These are phyloP conservation scores for Fusarium secorum DNA, from an alignment of 2,329 filamentous ascomycete genomes.

Conservation along the genomic window DNA sequence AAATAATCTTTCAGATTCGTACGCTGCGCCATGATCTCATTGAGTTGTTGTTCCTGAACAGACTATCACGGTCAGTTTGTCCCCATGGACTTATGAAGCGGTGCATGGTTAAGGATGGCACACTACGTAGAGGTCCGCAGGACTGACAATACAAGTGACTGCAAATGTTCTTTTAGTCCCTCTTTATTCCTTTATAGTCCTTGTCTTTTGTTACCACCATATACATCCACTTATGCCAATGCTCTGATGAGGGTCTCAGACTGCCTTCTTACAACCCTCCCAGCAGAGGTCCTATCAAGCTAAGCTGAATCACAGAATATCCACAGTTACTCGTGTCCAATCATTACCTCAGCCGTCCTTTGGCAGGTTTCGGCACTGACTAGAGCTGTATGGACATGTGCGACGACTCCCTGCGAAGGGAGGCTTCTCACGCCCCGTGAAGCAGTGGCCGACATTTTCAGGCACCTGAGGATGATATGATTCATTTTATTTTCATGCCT, in stretches of 20 bases:
- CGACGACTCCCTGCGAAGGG: not conserved
- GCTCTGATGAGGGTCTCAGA: not conserved
- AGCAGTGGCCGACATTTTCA: too few species aligned
- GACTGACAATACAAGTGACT: not conserved
- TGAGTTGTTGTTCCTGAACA: not conserved
- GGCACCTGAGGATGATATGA: not conserved
- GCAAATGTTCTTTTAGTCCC: too few species aligned
- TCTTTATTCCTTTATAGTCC: fast-evolving
- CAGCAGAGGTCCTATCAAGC: not conserved
- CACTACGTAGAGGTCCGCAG: not conserved
- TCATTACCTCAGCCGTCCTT: not conserved
- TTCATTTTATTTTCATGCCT: not conserved
- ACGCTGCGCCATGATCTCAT: not conserved
- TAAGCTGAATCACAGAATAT: not conserved
- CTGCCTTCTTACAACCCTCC: not conserved
- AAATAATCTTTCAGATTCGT: not conserved
- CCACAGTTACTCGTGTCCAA: not conserved
- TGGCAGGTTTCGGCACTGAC: not conserved
- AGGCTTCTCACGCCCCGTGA: not conserved
- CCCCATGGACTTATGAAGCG: not conserved
- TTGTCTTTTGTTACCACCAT: not conserved
- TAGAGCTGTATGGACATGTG: not conserved
- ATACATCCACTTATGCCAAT: not conserved
- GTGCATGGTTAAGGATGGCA: not conserved
- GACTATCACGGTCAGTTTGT: not conserved